Evolutionary conservation across 306 rosid genomes (phyloP).

Genomic region (Macrotyloma uniflorum): DNA sequence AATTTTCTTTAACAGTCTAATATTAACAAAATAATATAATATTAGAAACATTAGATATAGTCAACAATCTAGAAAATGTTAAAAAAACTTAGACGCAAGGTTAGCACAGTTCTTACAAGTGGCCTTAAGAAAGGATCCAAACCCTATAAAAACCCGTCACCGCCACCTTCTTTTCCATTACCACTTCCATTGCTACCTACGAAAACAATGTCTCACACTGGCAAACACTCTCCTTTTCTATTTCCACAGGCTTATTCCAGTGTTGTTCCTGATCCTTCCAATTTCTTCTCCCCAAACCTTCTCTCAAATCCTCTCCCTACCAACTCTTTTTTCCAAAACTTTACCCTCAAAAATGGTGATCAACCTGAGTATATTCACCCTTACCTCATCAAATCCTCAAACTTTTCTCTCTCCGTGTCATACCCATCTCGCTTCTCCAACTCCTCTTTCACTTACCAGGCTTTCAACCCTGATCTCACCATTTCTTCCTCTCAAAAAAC

Average conservation of each 20-base stretch:
- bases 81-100: constrained; percentile 31
- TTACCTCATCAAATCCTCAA: constrained; percentile 65
- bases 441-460: constrained; percentile 57
- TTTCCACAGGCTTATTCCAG: constrained; percentile 67
- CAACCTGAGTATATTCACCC: constrained; percentile 85
- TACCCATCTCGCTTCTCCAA: constrained; percentile 63
- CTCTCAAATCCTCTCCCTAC: constrained; percentile 77
- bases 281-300: constrained; percentile 65
- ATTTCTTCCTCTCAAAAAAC: constrained; percentile 47
- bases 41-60: not conserved
- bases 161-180: not conserved
- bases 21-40: not conserved
- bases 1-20: not conserved
- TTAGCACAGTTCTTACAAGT: constrained; percentile 10
- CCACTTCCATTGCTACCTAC: not conserved
- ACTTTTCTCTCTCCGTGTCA: constrained; percentile 62
- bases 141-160: constrained; percentile 30
- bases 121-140: constrained; percentile 21
- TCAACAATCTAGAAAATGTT: constrained; percentile 32
- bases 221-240: constrained; percentile 48
- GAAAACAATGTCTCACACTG: constrained; percentile 11
- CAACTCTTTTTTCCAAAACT: constrained; percentile 86
- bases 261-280: constrained; percentile 77
- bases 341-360: constrained; percentile 71
- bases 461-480: constrained; percentile 74